Base-by-base conservation (phyloP, 1,139 yeast genomes). In the Suhomyces bolitotheri region DNA sequence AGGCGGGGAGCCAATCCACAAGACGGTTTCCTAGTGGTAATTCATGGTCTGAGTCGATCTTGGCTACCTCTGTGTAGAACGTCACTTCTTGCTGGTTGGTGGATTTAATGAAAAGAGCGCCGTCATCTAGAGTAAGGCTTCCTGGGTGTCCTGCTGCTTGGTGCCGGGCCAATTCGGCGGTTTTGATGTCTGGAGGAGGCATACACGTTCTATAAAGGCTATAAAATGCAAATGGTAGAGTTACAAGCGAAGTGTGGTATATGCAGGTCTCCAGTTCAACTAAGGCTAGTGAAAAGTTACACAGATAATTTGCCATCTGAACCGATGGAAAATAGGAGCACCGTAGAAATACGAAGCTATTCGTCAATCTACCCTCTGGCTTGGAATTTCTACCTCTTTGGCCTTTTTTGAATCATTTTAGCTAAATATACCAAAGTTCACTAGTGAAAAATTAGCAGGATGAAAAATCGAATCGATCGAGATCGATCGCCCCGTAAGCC, bases 61-160 rank as follows among this genome's bases (percentile, higher is more conserved):
- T 22, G 11, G 15, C 19, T 13, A 30, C 25, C 25, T 58, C 45
- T 9, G 68, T 62, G 54, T 92, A 92, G 56, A 92, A 92, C 11
- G 74, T 79, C 21, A 83, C 60, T 58, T 92, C 98, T 46, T 77
- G 80, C 16, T 59, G 60, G 0, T 62, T 56, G 0, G 92, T 70
- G 0, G 82, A 79, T 58, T 92, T 92, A 39, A 86, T 77, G 50
- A 89, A 83, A 16, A 90, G 60, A 8, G 76, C 61, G 2, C 90
- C 95, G 19, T 72, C 73, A 4, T 57, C 62, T 27, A 50, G 64
- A 26, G 80, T 78, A 44, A 88, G 52, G 9, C 84, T 76, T 0
- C 96, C 97, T 11, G 73, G 84, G 53, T 92, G 98, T 8, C 98
- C 98, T 0, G 97, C 98, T 3, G 95, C 97, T 46, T 68, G 73